Base-by-base conservation (phyloP, 2,329 filamentous ascomycete genomes). In the Scleromitrula shiraiana region DNA sequence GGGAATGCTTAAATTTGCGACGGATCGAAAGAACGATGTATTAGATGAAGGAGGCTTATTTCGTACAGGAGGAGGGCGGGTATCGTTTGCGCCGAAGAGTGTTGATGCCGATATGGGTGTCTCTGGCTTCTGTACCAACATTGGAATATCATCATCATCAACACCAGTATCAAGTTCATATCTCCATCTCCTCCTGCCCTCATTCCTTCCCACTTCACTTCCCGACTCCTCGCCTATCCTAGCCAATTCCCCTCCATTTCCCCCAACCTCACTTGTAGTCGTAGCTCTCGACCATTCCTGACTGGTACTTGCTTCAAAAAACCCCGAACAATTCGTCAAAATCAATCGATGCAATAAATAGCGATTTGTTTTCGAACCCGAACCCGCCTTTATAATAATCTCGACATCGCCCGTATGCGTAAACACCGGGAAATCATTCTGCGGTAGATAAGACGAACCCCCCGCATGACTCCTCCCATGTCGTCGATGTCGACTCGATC, bases 371-470 rank as follows among this genome's bases (percentile, higher is more conserved):
- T 82, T 80, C 53, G 78, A 75, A 45, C 84, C 77, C 53, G 78
- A 75, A 45, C 84, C 77, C 12, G 79, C 76, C 62, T 75, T 77
- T 60, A 96, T 78, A 47, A 91, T 63, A 53, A 97, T 89, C 68
- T 97, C 91, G 61, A 96, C 88, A 67, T 97, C 90, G 62, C 91
- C 91, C 30, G 86, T 91, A 59, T 90, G 83, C 41, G 82, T 82
- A 67, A 96, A 97, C 62, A 94, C 71, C 19, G 91, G 91, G 59
- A 96, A 97, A 65, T 96, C 90, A 64, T 96, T 96, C 63, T 86
- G 85, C 35, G 85, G 78, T 20, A 80, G 69, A 61, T 83, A 82
- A 15, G 79, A 77, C 27, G 75, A 71, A 52, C 83, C 83, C 50
- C 88, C 88, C 59, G 84, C 80, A 63, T 93, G 86, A 10, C 49